Evolutionary conservation across 2,329 filamentous ascomycete species (phyloP).

Genomic region (Neofusicoccum sp.): DNA sequence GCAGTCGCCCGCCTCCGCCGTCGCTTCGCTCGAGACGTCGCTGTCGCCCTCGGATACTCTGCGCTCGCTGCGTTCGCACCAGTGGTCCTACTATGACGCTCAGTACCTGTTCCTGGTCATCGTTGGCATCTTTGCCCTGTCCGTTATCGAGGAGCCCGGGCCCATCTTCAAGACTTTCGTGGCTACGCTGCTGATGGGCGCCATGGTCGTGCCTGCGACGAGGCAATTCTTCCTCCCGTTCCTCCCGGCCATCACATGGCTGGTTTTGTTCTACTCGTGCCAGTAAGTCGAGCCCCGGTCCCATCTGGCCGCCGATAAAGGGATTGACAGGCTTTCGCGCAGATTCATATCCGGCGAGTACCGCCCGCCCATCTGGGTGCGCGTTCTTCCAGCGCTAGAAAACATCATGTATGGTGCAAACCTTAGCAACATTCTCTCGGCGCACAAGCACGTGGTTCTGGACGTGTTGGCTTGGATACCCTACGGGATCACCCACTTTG

Average conservation of each 20-base stretch:
- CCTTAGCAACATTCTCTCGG: constrained; percentile 90
- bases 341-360: constrained; percentile 89
- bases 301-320: constrained; percentile 2
- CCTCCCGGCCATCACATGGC: constrained; percentile 78
- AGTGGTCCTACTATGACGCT: constrained; percentile 78
- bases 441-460: constrained; percentile 77
- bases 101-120: constrained; percentile 77
- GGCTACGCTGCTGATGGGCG: constrained; percentile 63
- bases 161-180: constrained; percentile 74
- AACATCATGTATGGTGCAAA: constrained; percentile 97
- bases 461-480: constrained; percentile 91
- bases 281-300: constrained; percentile 63
- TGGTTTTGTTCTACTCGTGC: constrained; percentile 89
- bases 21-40: constrained; percentile 76
- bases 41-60: constrained; percentile 78
- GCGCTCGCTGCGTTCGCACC: constrained; percentile 70
- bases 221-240: constrained; percentile 90
- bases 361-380: constrained; percentile 91
- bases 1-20: constrained; percentile 66
- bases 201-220: constrained; percentile 78
- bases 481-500: constrained; percentile 89
- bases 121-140: constrained; percentile 76
- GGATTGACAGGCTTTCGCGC: constrained; percentile 16
- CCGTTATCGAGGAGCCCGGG: constrained; percentile 74
- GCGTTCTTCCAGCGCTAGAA: constrained; percentile 88